Base-by-base conservation (phyloP, 305 asterid species). In the Withania somnifera region DNA sequence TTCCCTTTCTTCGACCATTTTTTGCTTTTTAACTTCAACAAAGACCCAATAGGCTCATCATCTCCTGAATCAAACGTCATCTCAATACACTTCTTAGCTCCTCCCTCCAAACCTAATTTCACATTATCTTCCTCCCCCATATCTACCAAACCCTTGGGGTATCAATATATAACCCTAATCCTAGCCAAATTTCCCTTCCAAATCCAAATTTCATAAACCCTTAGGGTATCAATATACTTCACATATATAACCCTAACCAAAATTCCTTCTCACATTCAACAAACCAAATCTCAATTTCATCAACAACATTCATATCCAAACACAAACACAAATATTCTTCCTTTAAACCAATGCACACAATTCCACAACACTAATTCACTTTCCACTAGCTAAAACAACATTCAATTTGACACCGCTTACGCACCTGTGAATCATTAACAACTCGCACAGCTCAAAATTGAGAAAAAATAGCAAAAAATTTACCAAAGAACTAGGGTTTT, bases 31-130 rank as follows among this genome's bases (percentile, higher is more conserved):
- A 88, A 77, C 93, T 91, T 94, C 57, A 97, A 82, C 83, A 97
- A 90, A 32, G 95, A 77, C 86, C 97, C 91, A 63, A 97, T 91
- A 13, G 94, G 98, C 89, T 93, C 98, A 84, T 91, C 96, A 45
- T 96, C 99, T 36, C 90, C 95, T 0, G 97, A 90, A 86, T 87
- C 95, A 81, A 88, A 83, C 32, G 82, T 82, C 84, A 69, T 57
- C 42, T 83, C 92, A 20, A 75, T 17, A 2, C 61, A 28, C 63
- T 50, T 75, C 17, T 75, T 50, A 47, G 42, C 11, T 75, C 2
- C 79, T 47, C 22, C 1, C 79, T 71, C n/a, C n/a, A n/a, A n/a
- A n/a, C n/a, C n/a, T n/a, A n/a, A n/a, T n/a, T n/a, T n/a, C n/a
- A n/a, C n/a, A n/a, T n/a, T n/a, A n/a, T n/a, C n/a, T n/a, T n/a